Evolutionary conservation across 1,284 basidiomycete species (phyloP).

Genomic region (Malassezia sympodialis): DNA sequence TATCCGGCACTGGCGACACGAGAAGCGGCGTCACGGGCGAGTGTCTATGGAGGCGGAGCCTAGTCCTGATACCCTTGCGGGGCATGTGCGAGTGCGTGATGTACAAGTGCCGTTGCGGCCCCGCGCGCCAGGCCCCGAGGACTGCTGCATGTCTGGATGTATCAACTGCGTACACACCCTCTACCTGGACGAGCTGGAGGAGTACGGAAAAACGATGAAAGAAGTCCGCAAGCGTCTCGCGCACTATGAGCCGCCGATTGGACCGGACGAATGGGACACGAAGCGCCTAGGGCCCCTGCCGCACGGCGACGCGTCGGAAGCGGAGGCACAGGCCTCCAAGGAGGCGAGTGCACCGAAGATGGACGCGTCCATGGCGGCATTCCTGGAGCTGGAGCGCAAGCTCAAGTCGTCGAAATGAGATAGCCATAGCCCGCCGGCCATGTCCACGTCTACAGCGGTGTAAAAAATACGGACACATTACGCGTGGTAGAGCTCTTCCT

Average conservation of each 20-base stretch:
- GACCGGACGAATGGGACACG: conserved; percentile 59
- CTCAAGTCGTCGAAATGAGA: conserved; percentile 27
- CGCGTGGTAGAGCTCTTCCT: conserved; percentile 38
- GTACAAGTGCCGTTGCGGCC: conserved; percentile 31
- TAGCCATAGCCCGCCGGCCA: conserved; percentile 1
- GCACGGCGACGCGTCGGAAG: neutral
- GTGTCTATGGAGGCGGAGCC: neutral
- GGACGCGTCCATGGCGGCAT: conserved; percentile 41
- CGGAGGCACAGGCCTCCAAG: conserved; percentile 6
- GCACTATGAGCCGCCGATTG: conserved; percentile 52
- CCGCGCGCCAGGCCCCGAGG: conserved; percentile 43
- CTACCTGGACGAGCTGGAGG: conserved; percentile 65
- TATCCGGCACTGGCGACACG: conserved; percentile 9
- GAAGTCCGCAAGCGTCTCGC: conserved; percentile 55
- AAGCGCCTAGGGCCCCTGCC: conserved; percentile 37
- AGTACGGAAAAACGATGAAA: conserved; percentile 57
- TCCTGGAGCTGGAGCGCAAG: conserved; percentile 39
- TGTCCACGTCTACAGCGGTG: conserved; percentile 6
- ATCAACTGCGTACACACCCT: conserved; percentile 77
- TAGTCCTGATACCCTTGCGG: neutral
- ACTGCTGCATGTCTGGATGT: conserved; percentile 53
- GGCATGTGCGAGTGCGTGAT: conserved; percentile 19
- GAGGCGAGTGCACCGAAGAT: conserved; percentile 24
- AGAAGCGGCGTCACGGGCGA: neutral
- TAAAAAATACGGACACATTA: conserved; percentile 18